Evolutionary conservation across 257 asterid genomes (phyloP), one percentile per base, ranked within the genome.

Genomic region (Plantago elongata): DNA sequence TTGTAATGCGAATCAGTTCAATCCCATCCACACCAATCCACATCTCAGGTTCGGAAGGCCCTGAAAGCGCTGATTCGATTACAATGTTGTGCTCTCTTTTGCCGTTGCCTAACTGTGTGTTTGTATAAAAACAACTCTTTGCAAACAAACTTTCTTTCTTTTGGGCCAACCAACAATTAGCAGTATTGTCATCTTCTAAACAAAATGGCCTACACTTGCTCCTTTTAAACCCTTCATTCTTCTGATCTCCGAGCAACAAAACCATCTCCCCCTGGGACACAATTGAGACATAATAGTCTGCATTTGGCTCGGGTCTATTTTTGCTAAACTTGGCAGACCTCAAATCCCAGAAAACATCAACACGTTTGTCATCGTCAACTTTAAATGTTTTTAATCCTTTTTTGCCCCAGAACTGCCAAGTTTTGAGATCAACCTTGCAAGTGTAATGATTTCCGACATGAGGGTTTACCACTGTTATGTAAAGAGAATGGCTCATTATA

Each of bases 391-490:
- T 90, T 3, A 87, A 54, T 16, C 95, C 97, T 60, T 90, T 87
- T 34, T 82, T 87, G 11, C 93, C 96, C 97, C 97, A 90, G 40
- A 90, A 90, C 64, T 90, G 96, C 97, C 97, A 90, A 0, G 95
- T 81, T 74, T 85, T 88, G 65, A 91, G 89, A 50, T 88, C 94
- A 51, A 91, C 84, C 74, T 88, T 91, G 83, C 96, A 88, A 72
- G 87, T 79, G 81, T 79, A 82, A 11, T 86, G 82, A 46, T 61
- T 69, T 3, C 67, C 83, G 2, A 56, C 78, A 5, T 51, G 27
- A 0, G 77, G 78, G 79, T 74, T 70, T 30, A 85, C 90, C 0
- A 84, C 79, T 34, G 83, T 63, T 57, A 88, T 79, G 76, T 72
- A 74, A 15, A 91, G 87, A 15, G 89, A 62, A 74, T 85, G 95